Base-by-base conservation (phyloP, 2,329 filamentous ascomycete species). In the Chaetomium strumarium region DNA sequence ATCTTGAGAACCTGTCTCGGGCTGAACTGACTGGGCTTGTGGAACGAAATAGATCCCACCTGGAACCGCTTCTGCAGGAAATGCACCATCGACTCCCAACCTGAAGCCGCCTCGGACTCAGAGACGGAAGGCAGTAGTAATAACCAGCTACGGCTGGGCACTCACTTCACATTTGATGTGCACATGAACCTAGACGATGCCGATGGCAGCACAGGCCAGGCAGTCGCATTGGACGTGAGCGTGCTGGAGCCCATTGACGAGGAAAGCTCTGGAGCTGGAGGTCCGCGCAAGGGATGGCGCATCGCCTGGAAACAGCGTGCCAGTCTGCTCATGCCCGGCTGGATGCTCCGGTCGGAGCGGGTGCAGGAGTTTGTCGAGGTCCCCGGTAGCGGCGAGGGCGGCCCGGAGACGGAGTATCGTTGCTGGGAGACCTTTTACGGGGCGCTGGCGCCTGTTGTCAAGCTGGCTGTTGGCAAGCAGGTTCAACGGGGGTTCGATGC, bases 401-500 rank as follows among this genome's bases (percentile, higher is more conserved):
- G 7, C 13, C 67, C 62, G 17, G 67, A 69, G 55, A 72, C 68
- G n/a, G 68, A 70, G 49, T 76, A 75, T 58, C 60, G 53, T 12
- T 70, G 67, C 62, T 74, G 68, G 68, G 72, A 76, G 66, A 75
- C 73, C n/a, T 74, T 74, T 57, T 69, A 70, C 37, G 72, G 73
- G 0, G 45, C 65, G 6, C 36, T 75, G 52, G 68, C 65, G 10
- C 62, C 63, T 4, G 61, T 68, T 12, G 64, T 74, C 14, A 67
- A 62, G 60, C 38, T 59, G 29, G 58, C 64, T 1, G 67, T 68
- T 29, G 69, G 69, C 1, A 47, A 43, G 7, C 57, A 62, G 57
- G 56, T 76, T 29, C 55, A 62, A 41, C 62, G 58, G 10, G 68
- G 67, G 14, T 70, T 74, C 52, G 64, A 63, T 33, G 66, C 64